These are phyloP conservation scores for Excoecaria agallocha DNA, from an alignment of 345 rosid genomes.

Conservation along the genomic window DNA sequence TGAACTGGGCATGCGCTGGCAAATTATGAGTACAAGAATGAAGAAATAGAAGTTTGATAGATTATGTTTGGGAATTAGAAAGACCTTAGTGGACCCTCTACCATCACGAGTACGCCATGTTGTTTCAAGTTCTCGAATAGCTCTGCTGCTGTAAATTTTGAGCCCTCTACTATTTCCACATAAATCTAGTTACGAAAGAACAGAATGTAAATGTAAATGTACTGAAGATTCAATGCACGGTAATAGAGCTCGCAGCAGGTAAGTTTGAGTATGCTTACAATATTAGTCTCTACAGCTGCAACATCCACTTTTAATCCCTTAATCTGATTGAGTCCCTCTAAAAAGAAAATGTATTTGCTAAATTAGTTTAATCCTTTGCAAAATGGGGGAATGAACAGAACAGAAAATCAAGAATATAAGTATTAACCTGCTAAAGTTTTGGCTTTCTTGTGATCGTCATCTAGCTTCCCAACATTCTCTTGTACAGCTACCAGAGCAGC, in stretches of 20 bases:
- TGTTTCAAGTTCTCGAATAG: slow-evolving; percentile 64
- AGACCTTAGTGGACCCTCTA: slow-evolving; percentile 56
- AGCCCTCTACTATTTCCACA: slow-evolving; percentile 48
- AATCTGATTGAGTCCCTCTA: slow-evolving; percentile 73
- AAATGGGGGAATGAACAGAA: background rate
- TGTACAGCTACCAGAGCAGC: slow-evolving; percentile 77
- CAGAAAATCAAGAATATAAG: background rate
- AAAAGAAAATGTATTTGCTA: slow-evolving; percentile 8
- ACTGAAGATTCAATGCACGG: background rate
- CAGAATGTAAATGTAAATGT: background rate
- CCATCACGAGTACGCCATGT: slow-evolving; percentile 64
- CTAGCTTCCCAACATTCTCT: slow-evolving; percentile 64
- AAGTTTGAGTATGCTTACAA: slow-evolving; percentile 48
- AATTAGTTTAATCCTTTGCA: background rate
- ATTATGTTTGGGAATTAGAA: slow-evolving; percentile 8
- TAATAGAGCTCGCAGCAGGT: background rate
- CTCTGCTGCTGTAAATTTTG: slow-evolving; percentile 46
- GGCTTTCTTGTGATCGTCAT: slow-evolving; percentile 75
- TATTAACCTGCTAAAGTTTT: slow-evolving; percentile 70
- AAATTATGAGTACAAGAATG: background rate
- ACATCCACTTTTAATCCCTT: slow-evolving; percentile 64
- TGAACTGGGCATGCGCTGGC: background rate
- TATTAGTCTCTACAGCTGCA: slow-evolving; percentile 78
- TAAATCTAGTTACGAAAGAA: slow-evolving; percentile 46
- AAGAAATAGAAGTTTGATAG: background rate